Percentiles rank a stretch among this genome's conserved stretches.
phyloP scores from a whole-genome alignment of 2,329 filamentous ascomycete genomes.

The Fusarium haematococcum region DNA sequence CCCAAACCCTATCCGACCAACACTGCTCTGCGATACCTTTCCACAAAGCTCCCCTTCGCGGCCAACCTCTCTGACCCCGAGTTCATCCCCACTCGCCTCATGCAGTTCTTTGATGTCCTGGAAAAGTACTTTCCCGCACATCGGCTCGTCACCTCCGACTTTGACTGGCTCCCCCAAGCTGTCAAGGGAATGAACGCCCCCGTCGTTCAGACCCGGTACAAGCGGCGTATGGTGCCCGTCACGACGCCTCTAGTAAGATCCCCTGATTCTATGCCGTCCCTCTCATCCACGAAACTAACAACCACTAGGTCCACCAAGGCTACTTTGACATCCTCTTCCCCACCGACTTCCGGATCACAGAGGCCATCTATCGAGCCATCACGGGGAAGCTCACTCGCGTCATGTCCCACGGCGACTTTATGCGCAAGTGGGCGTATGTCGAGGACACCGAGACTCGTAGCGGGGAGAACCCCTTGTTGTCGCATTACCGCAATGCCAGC shows the following conservation, averaged over 20 bases:
- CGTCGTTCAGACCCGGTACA: constrained; percentile 94
- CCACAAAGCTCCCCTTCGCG: constrained; percentile 74
- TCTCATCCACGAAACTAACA: constrained; percentile 13
- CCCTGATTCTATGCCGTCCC: neutral
- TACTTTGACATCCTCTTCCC: constrained; percentile 99
- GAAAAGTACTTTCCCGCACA: constrained; percentile 91
- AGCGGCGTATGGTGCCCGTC: constrained; percentile 88
- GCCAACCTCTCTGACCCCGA: constrained; percentile 85
- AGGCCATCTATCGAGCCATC: constrained; percentile 91
- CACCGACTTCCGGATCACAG: constrained; percentile 91
- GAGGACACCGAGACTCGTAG: constrained; percentile 89
- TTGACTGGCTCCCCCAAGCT: constrained; percentile 85
- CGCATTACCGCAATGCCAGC: constrained; percentile 95
- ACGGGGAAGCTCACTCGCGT: constrained; percentile 92
- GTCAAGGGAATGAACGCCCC: constrained; percentile 89
- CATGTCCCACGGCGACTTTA: constrained; percentile 88
- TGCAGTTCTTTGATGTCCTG: constrained; percentile 97
- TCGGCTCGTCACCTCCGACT: constrained; percentile 89
- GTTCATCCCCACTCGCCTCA: constrained; percentile 92
- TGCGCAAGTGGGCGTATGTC: constrained; percentile 88
- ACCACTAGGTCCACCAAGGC: constrained; percentile 86
- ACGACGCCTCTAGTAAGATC: constrained; percentile 83
- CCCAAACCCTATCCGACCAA: constrained; percentile 70
- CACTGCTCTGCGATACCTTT: constrained; percentile 70
- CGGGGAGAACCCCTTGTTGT: constrained; percentile 92